Conservation (phyloP, 75 land plant species). For the Pseudotsuga menziesii region DNA sequence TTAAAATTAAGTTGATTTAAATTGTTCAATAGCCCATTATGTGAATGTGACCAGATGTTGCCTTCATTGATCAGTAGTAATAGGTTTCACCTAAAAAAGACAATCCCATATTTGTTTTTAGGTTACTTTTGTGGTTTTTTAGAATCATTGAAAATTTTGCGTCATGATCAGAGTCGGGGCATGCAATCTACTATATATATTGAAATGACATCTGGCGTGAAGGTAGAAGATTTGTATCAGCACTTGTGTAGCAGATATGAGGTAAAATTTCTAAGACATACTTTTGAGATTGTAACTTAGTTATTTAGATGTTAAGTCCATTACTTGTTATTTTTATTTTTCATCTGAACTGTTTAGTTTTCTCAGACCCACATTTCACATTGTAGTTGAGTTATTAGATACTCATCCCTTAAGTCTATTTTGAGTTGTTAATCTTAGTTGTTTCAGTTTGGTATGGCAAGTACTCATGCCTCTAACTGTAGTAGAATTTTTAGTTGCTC, state of each 20-base stretch:
- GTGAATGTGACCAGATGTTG: not conserved
- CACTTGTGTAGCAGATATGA: conserved; percentile 43
- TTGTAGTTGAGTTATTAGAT: no score
- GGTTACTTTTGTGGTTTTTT: not conserved
- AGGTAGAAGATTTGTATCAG: conserved; percentile 57
- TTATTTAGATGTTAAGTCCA: not conserved
- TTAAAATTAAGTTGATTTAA: not conserved
- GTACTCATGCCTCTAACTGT: no score
- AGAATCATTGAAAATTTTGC: not conserved
- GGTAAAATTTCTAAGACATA: conserved; percentile 32
- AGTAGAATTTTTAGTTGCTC: no score
- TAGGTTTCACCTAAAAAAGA: not conserved
- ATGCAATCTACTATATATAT: conserved; percentile 98
- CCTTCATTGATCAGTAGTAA: not conserved
- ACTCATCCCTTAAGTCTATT: no score
- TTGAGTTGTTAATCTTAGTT: no score
- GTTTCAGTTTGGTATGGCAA: no score
- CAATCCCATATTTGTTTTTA: not conserved
- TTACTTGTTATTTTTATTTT: no score
- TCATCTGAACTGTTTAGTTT: no score
- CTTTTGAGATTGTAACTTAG: not conserved
- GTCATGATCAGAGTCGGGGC: conserved; percentile 70
- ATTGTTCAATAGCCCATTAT: not conserved
- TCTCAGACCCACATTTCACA: no score
- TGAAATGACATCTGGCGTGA: conserved; percentile 75